phyloP scores from a whole-genome alignment of 2,329 filamentous ascomycete genomes.

The Aspergillus tamarii region DNA sequence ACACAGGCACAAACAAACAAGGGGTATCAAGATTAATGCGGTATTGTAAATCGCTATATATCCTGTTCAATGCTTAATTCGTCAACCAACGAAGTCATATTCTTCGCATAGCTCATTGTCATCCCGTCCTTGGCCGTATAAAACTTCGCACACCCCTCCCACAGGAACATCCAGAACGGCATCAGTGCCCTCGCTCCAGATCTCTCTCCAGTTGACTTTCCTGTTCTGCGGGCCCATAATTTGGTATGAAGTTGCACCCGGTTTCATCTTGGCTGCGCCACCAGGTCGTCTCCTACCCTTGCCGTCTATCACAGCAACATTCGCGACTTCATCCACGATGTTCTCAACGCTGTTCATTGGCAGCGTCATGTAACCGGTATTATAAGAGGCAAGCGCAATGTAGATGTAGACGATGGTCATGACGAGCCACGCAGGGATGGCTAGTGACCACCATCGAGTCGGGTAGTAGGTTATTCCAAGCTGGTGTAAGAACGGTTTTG shows the following conservation, averaged over 20 bases:
- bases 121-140: conserved; percentile 71
- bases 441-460: conserved; percentile 95
- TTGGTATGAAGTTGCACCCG: conserved; percentile 44
- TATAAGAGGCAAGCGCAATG: conserved; percentile 87
- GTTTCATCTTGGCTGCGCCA: conserved; percentile 47
- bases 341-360: conserved; percentile 81
- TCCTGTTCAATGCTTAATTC: neutral
- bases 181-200: conserved; percentile 94
- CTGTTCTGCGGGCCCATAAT: conserved; percentile 47
- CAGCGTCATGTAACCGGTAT: conserved; percentile 84
- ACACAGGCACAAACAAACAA: neutral
- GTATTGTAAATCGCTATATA: neutral
- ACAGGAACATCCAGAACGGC: conserved; percentile 96
- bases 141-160: conserved; percentile 89
- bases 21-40: conserved; percentile 6
- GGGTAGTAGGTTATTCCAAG: conserved; percentile 97
- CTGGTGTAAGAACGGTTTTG: conserved; percentile 86
- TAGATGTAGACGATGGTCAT: conserved; percentile 91
- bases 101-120: conserved; percentile 29
- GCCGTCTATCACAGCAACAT: conserved; percentile 79
- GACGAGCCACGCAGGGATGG: conserved; percentile 86
- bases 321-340: conserved; percentile 85
- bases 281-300: conserved; percentile 61
- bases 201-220: conserved; percentile 70
- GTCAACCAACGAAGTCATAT: neutral